Base-by-base conservation (phyloP, 2,329 filamentous ascomycete genomes). In the Fusarium mangiferae region DNA sequence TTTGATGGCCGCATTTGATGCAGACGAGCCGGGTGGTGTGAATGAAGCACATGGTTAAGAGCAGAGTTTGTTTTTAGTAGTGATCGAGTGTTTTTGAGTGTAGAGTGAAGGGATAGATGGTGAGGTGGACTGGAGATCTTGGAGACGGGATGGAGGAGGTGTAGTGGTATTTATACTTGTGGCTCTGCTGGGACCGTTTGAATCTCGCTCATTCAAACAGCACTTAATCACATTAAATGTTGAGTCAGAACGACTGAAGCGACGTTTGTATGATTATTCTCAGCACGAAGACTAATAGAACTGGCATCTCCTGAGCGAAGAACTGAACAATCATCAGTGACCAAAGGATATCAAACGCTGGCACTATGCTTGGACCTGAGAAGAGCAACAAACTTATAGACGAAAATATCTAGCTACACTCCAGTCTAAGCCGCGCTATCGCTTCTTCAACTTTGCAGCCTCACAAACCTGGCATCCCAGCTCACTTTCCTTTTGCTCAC, bases 351-450 rank as follows among this genome's bases (percentile, higher is more conserved):
- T 17, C 49, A 52, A 24, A 36, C 33, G 17, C 22, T 35, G 3
- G 1, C 3, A 36, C 12, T 35, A 36, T 24, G 3, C 12, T 9
- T 11, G 38, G 20, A 3, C 14, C 4, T 3, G 20, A 7, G 20
- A 20, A 7, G 3, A 26, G n/a, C 9, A 12, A 33, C 28, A 49
- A 30, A 12, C 30, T 3, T 13, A 30, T 1, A 30, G 30, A 30
- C 30, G 28, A 30, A 20, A 6, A 8, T 8, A 22, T 20, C 15
- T 1, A 11, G 22, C 12, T 20, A 26, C 12, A 12, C 10, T 7
- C 6, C 8, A 26, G 14, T 22, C 4, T 13, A 2, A 26, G 2
- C 6, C 0, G 5, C 7, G 2, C 26, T 30, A 41, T 55, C 1
- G 7, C 11, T 41, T 18, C 11, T 28, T 55, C 24, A n/a, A 13